Evolutionary conservation across 306 rosid species (phyloP).

Genomic region (Malus sieversii): DNA sequence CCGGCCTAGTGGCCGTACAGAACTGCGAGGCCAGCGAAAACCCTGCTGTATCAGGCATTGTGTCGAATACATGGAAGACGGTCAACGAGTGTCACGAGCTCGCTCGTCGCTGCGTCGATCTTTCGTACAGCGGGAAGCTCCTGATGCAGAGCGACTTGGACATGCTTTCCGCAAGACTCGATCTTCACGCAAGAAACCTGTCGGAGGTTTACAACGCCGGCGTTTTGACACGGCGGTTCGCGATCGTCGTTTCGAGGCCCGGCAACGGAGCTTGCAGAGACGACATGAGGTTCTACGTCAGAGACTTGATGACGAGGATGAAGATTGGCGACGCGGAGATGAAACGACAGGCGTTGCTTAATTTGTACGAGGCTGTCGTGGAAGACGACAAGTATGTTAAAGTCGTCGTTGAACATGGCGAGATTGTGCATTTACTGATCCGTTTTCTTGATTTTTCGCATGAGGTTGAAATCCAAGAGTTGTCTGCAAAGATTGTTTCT

Average conservation of each 20-base stretch:
- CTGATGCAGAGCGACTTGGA: conserved; percentile 94
- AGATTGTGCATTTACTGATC: conserved; percentile 38
- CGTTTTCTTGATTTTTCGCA: conserved; percentile 42
- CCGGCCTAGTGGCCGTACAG: conserved; percentile 49
- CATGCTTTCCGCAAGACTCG: conserved; percentile 43
- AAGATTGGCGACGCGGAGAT: conserved; percentile 63
- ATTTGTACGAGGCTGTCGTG: conserved; percentile 32
- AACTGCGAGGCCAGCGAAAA: conserved; percentile 44
- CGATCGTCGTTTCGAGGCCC: conserved; percentile 70
- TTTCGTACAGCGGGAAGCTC: conserved; percentile 81
- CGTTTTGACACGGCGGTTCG: conserved; percentile 38
- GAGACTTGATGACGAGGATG: conserved; percentile 70
- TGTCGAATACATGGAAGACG: conserved; percentile 27
- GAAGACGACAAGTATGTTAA: conserved; percentile 75
- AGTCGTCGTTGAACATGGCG: conserved; percentile 47
- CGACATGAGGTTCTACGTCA: conserved; percentile 71
- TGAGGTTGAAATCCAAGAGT: conserved; percentile 57
- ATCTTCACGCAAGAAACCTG: conserved; percentile 43
- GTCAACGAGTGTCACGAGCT: conserved; percentile 52
- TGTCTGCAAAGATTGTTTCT: conserved; percentile 45
- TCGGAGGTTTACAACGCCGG: conserved; percentile 46
- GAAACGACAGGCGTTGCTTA: conserved; percentile 56
- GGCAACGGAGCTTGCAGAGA: conserved; percentile 61
- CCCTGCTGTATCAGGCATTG: conserved; percentile 32
- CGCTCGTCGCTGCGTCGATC: conserved; percentile 66